Base-by-base conservation (phyloP, 2,329 filamentous ascomycete genomes). In the Blumeriella jaapii region DNA sequence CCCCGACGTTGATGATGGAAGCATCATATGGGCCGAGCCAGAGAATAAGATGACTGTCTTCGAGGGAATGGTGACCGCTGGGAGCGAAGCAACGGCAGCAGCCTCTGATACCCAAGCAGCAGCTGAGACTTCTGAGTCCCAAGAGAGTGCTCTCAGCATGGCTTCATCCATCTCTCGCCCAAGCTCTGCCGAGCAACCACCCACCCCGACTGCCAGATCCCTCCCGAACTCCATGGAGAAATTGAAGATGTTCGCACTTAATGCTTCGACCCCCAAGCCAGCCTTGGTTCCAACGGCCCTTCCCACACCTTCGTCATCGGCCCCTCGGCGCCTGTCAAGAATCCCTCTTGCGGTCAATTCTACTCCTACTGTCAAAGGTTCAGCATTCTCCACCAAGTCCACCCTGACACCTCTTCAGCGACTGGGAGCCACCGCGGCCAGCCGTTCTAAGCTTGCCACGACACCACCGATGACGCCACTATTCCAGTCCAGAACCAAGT, bases 1-100 rank as follows among this genome's bases (percentile, higher is more conserved):
- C 24, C 56, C 61, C 6, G 60, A 67, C 44, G 31, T 42, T 18
- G 49, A 46, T 22, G 41, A 42, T 16, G 17, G 9, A 6, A 13
- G 6, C 17, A 15, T 6, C 15, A 15, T 49, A 46, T 24, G 24
- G 25, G 28, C 38, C 26, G 39, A 25, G 12, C 24, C 32, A 12
- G 17, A 31, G 5, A 40, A 40, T 35, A 54, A 53, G 38, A 31
- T 54, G 11, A 27, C 25, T n/a, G 35, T 53, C 10, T 53, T 49
- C 25, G 35, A 46, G 19, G 47, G 49, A 15, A 31, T n/a, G 14
- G 6, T 14, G 4, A 29, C 28, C 18, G 22, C 22, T 31, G 26
- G 30, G 8, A 18, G 31, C 10, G 25, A 29, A 29, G 28, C 15
- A 2, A 29, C 6, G 8, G 5, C 22, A 11, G 14, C 10, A 8